Evolutionary conservation across 1,139 yeast genomes (phyloP), one percentile per base, ranked within the genome.

Genomic region (Casaregolazyma lundiana): DNA sequence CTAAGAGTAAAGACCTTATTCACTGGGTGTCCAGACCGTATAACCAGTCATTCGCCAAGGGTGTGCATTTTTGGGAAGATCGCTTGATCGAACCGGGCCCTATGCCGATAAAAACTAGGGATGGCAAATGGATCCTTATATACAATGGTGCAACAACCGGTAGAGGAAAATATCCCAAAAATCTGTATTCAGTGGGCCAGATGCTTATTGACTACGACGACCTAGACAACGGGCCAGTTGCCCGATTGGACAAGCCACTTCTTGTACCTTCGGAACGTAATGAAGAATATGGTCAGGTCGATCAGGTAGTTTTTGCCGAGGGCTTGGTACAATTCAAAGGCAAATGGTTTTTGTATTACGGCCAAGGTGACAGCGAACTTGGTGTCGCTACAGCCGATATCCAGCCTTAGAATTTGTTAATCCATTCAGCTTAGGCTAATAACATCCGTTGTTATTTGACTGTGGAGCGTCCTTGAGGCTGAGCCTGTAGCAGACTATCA

Each of bases 31-130:
- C 47, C 9, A 15, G 18, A 11, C 32, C 21, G 7, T 42, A 16
- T 20, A 35, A 36, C 26, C 18, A 46, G 11, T 37, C 24, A 11
- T 48, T 42, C 18, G 49, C 50, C 4, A 21, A 38, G 21, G 50
- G 50, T 6, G 44, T 46, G 5, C 38, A 26, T 32, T 22, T 13
- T 13, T 48, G 50, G 50, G 50, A 48, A 30, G 37, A 42, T 38
- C 13, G 20, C 17, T 22, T 48, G 38, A 48, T 48, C 24, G 50
- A 48, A 26, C 47, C 50, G 4, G 50, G 50, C 19, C 50, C 50
- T 3, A 49, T 49, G 4, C 50, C 50, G 11, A 34, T 48, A n/a
- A 48, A 48, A 38, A 37, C 50, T 2, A 18, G 32, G 6, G 50
- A 35, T 13, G 43, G 43, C 18, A 41, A 46, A 36, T 48, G 47